Evolutionary conservation across 768 basidiomycete species (phyloP).

Genomic region (Mycena capillaripes): DNA sequence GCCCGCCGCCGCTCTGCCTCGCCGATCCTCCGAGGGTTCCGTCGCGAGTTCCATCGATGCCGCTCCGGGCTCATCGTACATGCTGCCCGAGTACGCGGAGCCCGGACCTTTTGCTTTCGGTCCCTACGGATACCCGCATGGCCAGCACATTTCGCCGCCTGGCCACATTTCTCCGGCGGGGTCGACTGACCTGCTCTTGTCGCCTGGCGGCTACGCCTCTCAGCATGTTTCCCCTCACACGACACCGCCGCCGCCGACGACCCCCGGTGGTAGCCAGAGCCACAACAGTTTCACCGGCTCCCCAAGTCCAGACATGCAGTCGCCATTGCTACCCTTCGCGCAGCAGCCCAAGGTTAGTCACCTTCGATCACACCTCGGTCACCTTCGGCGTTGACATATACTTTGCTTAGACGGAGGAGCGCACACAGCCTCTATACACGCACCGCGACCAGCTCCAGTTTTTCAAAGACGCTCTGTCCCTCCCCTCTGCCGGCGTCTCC

Average conservation of each 20-base stretch:
- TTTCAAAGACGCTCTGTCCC: conserved; percentile 57
- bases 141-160: conserved; percentile 33
- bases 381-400: conserved; percentile 7
- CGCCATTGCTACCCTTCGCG: conserved; percentile 26
- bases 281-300: conserved; percentile 29
- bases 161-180: not conserved
- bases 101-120: conserved; percentile 19
- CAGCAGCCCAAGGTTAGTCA: conserved; percentile 29
- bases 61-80: conserved; percentile 3
- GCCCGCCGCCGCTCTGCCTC: not conserved
- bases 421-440: conserved; percentile 44
- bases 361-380: conserved; percentile 12
- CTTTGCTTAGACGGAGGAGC: conserved; percentile 41
- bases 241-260: conserved; percentile 32
- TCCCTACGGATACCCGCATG: conserved; percentile 29
- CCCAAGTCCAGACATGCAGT: conserved; percentile 29
- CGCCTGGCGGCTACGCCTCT: conserved; percentile 29
- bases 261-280: conserved; percentile 29
- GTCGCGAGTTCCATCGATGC: conserved; percentile 6
- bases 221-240: conserved; percentile 34
- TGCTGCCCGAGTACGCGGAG: conserved; percentile 26
- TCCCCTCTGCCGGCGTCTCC: conserved; percentile 51
- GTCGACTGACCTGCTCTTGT: conserved; percentile 35
- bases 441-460: conserved; percentile 61
- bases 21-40: conserved; percentile 25